phyloP scores from a whole-genome alignment of 2,329 filamentous ascomycete species.

The Pseudogymnoascus sp. region DNA sequence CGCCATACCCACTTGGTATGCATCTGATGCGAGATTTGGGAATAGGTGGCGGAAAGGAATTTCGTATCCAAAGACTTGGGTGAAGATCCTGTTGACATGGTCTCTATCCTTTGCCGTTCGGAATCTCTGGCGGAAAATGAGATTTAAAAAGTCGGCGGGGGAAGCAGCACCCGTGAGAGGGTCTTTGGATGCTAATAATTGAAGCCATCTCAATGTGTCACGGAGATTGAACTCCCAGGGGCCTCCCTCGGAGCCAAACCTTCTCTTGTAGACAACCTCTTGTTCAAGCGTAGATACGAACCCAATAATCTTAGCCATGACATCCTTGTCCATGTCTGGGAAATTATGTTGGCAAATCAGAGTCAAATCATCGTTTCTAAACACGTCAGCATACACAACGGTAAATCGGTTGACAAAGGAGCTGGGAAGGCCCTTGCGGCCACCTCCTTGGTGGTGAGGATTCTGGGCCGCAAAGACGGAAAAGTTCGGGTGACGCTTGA shows the following conservation, averaged over 20 bases:
- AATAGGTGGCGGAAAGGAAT: slow-evolving; percentile 51
- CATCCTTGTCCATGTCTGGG: slow-evolving; percentile 48
- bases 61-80: slow-evolving; percentile 46
- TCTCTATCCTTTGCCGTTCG: slow-evolving; percentile 60
- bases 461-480: slow-evolving; percentile 96
- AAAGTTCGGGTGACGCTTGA: slow-evolving; percentile 81
- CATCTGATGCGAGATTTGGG: slow-evolving; percentile 56
- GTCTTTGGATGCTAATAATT: slow-evolving; percentile 54
- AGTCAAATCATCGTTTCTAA: slow-evolving; percentile 70
- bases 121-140: slow-evolving; percentile 83
- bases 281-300: slow-evolving; percentile 77
- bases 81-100: slow-evolving; percentile 58
- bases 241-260: slow-evolving; percentile 55
- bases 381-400: slow-evolving; percentile 91
- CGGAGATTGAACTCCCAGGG: slow-evolving; percentile 96
- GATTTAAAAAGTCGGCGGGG: slow-evolving; percentile 66
- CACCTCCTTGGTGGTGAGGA: slow-evolving; percentile 92
- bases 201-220: slow-evolving; percentile 82
- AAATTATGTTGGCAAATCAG: slow-evolving; percentile 76
- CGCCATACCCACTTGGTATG: slow-evolving; percentile 75
- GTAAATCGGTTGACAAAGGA: slow-evolving; percentile 98
- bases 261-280: slow-evolving; percentile 51
- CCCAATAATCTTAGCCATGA: slow-evolving; percentile 59
- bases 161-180: slow-evolving; percentile 52
- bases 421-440: slow-evolving; percentile 84